These are phyloP conservation scores for Cyclotella baltica DNA, from an alignment of 108 stramenopile genomes.

Conservation along the genomic window DNA sequence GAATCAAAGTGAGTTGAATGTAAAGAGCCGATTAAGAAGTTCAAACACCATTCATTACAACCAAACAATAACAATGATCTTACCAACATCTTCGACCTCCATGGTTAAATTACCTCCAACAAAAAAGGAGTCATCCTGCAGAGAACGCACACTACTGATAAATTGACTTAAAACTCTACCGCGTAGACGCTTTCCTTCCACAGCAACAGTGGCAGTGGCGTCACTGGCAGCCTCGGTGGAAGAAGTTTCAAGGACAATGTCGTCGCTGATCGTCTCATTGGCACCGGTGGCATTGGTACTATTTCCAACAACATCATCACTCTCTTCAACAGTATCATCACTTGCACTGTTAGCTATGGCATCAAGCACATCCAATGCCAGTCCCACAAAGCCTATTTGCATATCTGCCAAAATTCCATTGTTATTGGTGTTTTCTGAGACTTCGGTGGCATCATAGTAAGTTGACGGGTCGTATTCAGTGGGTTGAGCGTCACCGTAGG, in stretches of 20 bases:
- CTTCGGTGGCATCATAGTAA: slow-evolving; percentile 34
- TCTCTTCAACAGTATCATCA: not conserved
- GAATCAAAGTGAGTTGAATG: too few species aligned
- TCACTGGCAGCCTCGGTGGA: too few species aligned
- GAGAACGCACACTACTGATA: not conserved
- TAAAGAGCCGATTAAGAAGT: too few species aligned
- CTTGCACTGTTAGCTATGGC: not conserved
- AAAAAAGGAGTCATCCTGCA: slow-evolving; percentile 3
- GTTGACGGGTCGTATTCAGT: not conserved
- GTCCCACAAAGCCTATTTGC: slow-evolving; percentile 45
- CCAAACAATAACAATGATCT: too few species aligned
- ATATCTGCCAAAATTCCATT: slow-evolving; percentile 64
- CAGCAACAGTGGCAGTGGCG: not conserved
- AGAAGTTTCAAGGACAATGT: too few species aligned
- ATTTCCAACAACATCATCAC: not conserved
- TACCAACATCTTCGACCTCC: not conserved
- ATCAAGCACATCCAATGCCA: slow-evolving; percentile 12
- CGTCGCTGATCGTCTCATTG: too few species aligned
- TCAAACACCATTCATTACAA: too few species aligned
- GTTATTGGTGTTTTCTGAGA: slow-evolving; percentile 32
- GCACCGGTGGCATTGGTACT: not conserved
- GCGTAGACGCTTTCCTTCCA: not conserved
- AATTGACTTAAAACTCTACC: not conserved
- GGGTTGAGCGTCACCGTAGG: not conserved
- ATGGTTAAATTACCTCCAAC: slow-evolving; percentile 3